phyloP scores from a whole-genome alignment of 305 asterid species.

The Fraxinus angustifolia region DNA sequence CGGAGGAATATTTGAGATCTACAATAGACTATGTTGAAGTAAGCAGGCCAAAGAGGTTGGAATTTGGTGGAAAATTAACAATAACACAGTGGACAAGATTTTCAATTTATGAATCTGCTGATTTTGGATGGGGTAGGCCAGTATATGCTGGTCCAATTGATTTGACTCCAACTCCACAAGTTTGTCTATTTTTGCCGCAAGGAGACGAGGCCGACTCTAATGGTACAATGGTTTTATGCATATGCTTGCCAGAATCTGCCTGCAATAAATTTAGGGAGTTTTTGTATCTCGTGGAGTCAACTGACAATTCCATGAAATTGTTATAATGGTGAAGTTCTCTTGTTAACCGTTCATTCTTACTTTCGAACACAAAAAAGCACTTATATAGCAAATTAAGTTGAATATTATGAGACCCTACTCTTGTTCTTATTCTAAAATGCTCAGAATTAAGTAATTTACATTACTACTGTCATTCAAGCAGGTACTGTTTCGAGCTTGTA shows the following conservation, averaged over 20 bases:
- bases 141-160: conserved; percentile 82
- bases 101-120: conserved; percentile 65
- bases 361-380: background rate
- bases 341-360: background rate
- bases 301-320: background rate
- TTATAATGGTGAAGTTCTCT: background rate
- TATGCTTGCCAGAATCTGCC: conserved; percentile 82
- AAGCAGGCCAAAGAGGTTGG: conserved; percentile 66
- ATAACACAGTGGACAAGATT: conserved; percentile 92
- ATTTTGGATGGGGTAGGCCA: conserved; percentile 90
- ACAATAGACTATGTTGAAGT: conserved; percentile 67
- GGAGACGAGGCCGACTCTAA: conserved; percentile 41
- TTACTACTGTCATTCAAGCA: background rate
- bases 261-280: conserved; percentile 42
- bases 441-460: background rate
- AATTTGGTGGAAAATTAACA: conserved; percentile 72
- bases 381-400: background rate
- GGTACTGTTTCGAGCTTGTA: background rate
- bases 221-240: conserved; percentile 71
- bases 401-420: background rate
- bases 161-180: conserved; percentile 81
- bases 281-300: conserved; percentile 30
- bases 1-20: conserved; percentile 75
- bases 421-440: background rate
- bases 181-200: conserved; percentile 69